Base-by-base conservation (phyloP, 2,329 filamentous ascomycete genomes). In the Periconia sp. region DNA sequence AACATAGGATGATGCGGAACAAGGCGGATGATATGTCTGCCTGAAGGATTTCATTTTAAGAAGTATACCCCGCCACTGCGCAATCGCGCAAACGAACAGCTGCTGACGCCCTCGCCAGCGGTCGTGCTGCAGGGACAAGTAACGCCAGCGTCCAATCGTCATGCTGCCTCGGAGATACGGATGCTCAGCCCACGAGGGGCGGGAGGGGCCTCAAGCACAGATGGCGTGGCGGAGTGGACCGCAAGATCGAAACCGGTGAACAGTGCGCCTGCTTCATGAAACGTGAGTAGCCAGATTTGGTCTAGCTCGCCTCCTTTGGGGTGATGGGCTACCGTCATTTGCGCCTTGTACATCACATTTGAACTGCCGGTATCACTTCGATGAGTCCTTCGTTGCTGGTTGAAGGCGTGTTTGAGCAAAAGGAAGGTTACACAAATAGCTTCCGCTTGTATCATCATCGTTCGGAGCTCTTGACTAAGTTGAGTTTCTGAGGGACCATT, bases 31-130 rank as follows among this genome's bases (percentile, higher is more conserved):
- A 33, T 38, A 44, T 38, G 41, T 34, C 31, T 40, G 42, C 42
- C 42, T 45, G 29, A 31, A 31, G 30, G 29, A 45, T 43, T 25
- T 19, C 18, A n/a, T 26, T 36, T 13, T 4, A 36, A 25, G 21
- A n/a, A n/a, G n/a, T n/a, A n/a, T n/a, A n/a, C n/a, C 40, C 24
- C 36, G 40, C 39, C 24, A 47, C 34, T 42, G 43, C 43, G 38
- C 43, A 33, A 28, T 24, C 23, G 41, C 41, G 41, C 41, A 44
- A 44, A 39, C 41, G 26, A 18, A 31, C 23, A 30, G 35, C 36
- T 15, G 15, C 16, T 10, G n/a, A 18, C 38, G 29, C 3, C 16
- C 24, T 28, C 28, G 37, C 40, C 37, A 33, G 37, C 43, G 22
- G 29, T 38, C 32, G 41, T 16, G 25, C 30, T 39, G 36, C 36